Evolutionary conservation across 306 rosid genomes (phyloP), one percentile per base, ranked within the genome.

Genomic region (Ziziphus jujuba): DNA sequence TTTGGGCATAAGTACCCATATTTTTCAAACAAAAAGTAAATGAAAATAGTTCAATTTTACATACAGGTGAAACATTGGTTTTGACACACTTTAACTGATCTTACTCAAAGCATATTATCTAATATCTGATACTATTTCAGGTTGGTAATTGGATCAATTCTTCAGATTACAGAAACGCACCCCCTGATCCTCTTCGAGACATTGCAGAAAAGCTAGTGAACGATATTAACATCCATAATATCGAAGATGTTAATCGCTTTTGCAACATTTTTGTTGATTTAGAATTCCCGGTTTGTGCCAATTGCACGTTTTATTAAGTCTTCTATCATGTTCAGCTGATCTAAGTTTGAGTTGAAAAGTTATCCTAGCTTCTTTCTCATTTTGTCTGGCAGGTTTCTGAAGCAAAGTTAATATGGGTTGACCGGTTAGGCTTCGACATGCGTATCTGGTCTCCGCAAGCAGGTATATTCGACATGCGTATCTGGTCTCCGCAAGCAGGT

Each of bases 391-490:
- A 92, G 97, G 87, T 92, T 47, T 73, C 87, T 34, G 96, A 90
- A 73, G 97, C 97, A 69, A 92, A 87, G 87, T 59, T 92, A 84
- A 77, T 90, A 78, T 92, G 98, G 98, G 67, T 92, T 11, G 98
- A 92, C 62, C 89, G 97, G 8, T 63, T 89, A 51, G 98, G 97
- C 19, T 88, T 92, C 4, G 98, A 92, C 50, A 59, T 92, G 91
- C 91, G 90, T 12, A 67, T 90, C 40, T 82, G 61, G 67, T 86
- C 87, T 53, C 90, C 88, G 28, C 78, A 68, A 43, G 77, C 64
- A 11, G 91, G 98, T 19, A 25, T 76, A 38, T 86, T 89, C 0
- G 98, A 92, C n/a, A n/a, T n/a, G n/a, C n/a, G 90, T 12, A 67
- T 90, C 40, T 82, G 61, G 67, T 86, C 87, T 53, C 90, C 88